A percentile compares a stretch with the other conserved stretches of the same genome.
phyloP scores from a whole-genome alignment of 192 early-diverging fungal genomes.

The Umbelopsis ramanniana region DNA sequence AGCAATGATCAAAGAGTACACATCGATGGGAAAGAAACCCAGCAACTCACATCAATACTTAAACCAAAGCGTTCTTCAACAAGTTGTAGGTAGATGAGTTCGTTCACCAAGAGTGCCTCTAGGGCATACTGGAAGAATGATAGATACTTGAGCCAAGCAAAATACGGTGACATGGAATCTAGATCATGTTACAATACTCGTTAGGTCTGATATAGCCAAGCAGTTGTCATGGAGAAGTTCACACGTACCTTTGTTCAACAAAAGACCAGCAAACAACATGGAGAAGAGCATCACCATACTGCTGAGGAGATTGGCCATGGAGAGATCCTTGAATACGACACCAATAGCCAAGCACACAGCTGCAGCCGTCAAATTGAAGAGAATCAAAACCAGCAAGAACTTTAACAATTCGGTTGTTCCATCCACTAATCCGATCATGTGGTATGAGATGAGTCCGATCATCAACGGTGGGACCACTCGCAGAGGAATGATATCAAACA shows the following conservation, averaged over 20 bases:
- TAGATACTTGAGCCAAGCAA: slow-evolving; percentile 69
- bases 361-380: slow-evolving; percentile 82
- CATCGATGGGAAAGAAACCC: too few relatives aligned
- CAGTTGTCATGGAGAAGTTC: background rate
- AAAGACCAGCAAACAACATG: slow-evolving; percentile 88
- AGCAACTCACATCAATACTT: slow-evolving; percentile 69
- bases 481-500: slow-evolving; percentile 78
- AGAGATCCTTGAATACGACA: slow-evolving; percentile 73
- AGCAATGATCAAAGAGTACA: too few relatives aligned
- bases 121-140: slow-evolving; percentile 92
- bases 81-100: slow-evolving; percentile 79
- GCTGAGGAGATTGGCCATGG: slow-evolving; percentile 76
- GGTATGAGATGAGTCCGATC: slow-evolving; percentile 82
- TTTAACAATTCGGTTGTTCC: slow-evolving; percentile 65
- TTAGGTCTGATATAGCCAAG: background rate
- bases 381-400: slow-evolving; percentile 75
- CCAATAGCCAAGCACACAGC: slow-evolving; percentile 76
- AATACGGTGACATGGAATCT: slow-evolving; percentile 71
- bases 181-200: too few relatives aligned
- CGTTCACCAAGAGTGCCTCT: slow-evolving; percentile 90
- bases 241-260: slow-evolving; percentile 78
- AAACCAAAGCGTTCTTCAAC: slow-evolving; percentile 82
- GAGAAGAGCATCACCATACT: slow-evolving; percentile 84
- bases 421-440: slow-evolving; percentile 80
- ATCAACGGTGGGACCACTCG: slow-evolving; percentile 82